A percentile compares a stretch with the other conserved stretches of the same genome.
phyloP scores from a whole-genome alignment of 2,329 filamentous ascomycete genomes.

The Trichoderma oligosporum region DNA sequence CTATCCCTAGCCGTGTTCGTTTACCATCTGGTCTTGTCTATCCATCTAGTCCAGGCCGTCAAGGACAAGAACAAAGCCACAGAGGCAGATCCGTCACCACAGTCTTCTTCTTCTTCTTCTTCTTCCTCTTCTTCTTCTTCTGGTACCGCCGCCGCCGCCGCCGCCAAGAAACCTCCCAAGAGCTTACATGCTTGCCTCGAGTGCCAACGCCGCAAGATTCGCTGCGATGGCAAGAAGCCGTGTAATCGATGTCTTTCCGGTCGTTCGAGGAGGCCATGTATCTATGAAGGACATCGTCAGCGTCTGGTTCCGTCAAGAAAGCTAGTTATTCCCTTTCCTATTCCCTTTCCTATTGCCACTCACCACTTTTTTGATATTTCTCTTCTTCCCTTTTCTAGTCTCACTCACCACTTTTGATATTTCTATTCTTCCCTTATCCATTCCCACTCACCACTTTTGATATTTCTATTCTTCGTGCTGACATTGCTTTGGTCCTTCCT shows the following conservation, averaged over 20 bases:
- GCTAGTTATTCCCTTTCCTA: constrained; percentile 43
- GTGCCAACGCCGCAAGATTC: constrained; percentile 77
- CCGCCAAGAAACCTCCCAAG: constrained; percentile 48
- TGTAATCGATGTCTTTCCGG: constrained; percentile 82
- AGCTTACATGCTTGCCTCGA: constrained; percentile 67
- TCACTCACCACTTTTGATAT: not conserved
- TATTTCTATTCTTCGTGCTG: not conserved
- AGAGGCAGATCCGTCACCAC: constrained; percentile 6
- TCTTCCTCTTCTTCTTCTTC: too few species aligned
- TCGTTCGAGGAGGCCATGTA: constrained; percentile 72
- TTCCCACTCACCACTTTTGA: not conserved
- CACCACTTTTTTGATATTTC: not conserved
- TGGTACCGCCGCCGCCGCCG: too few species aligned
- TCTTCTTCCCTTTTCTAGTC: not conserved
- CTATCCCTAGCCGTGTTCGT: not conserved
- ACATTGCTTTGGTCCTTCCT: constrained; percentile 18
- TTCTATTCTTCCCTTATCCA: not conserved
- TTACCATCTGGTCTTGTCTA: not conserved
- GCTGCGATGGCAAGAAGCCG: constrained; percentile 76
- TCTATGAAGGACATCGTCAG: constrained; percentile 77
- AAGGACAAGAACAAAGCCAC: not conserved
- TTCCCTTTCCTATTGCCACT: not conserved
- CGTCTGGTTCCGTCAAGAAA: constrained; percentile 74
- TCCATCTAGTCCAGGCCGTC: constrained; percentile 5
- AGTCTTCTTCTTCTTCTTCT: too few species aligned